phyloP scores from a whole-genome alignment of 805 yeast species.

The Monosporozyma servazzii region DNA sequence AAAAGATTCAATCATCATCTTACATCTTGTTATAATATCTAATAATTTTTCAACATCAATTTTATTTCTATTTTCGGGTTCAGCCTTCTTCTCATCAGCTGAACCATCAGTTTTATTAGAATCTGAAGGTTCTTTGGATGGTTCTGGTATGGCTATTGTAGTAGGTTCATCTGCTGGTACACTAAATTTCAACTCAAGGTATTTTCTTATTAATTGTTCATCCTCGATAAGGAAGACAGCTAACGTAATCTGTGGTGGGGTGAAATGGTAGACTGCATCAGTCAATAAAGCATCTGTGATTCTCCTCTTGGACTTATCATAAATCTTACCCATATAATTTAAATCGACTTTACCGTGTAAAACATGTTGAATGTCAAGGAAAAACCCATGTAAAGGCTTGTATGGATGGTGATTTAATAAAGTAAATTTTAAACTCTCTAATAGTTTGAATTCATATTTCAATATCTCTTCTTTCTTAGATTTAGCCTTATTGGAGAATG shows the following conservation, averaged over 20 bases:
- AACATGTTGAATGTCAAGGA: constrained; percentile 71
- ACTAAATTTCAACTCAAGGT: constrained; percentile 56
- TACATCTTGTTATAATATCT: constrained; percentile 40
- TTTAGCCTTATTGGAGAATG: constrained; percentile 64
- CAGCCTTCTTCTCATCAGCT: constrained; percentile 9
- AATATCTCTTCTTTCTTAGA: constrained; percentile 60
- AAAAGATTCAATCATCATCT: constrained; percentile 34
- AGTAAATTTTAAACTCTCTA: constrained; percentile 70
- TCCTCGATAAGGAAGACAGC: constrained; percentile 71
- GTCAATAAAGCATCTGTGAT: constrained; percentile 62
- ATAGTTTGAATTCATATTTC: constrained; percentile 67
- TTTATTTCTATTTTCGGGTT: constrained; percentile 2
- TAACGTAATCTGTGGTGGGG: constrained; percentile 94
- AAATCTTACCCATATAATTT: constrained; percentile 54
- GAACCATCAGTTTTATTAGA: background rate
- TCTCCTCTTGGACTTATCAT: constrained; percentile 60
- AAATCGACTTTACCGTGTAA: constrained; percentile 39
- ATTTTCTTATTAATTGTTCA: constrained; percentile 52
- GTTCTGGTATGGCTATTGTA: constrained; percentile 9
- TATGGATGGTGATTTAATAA: constrained; percentile 82
- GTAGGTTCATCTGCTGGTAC: constrained; percentile 7
- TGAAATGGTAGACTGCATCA: constrained; percentile 65
- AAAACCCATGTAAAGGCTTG: constrained; percentile 88
- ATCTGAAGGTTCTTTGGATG: constrained; percentile 3
- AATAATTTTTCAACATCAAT: constrained; percentile 37